These are phyloP conservation scores for Peltaster fructicola DNA, from an alignment of 2,329 filamentous ascomycete genomes.

Conservation along the genomic window DNA sequence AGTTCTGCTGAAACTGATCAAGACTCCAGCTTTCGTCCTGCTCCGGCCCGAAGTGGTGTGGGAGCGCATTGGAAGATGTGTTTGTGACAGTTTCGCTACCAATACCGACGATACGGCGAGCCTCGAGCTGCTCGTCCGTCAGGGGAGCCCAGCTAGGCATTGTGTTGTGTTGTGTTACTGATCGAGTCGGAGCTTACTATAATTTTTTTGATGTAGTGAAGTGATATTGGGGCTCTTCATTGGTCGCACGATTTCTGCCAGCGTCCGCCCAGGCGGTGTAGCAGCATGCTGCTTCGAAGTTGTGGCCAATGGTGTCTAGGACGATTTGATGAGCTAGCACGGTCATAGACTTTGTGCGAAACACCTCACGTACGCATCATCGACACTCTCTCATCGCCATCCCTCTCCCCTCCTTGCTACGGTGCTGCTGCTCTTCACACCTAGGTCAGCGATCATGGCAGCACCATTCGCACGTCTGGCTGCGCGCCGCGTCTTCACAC, in stretches of 20 bases:
- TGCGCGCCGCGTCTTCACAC: slow-evolving; percentile 48
- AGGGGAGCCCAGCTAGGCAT: slow-evolving; percentile 18
- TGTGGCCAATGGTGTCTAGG: no score
- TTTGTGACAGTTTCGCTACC: slow-evolving; percentile 82
- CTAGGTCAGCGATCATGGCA: slow-evolving; percentile 47
- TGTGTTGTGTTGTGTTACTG: slow-evolving; percentile 1
- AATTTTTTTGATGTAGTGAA: slow-evolving; percentile 1
- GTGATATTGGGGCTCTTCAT: neutral
- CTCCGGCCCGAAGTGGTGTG: slow-evolving; percentile 63
- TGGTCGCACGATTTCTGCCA: no score
- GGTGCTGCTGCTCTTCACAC: neutral
- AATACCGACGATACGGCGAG: slow-evolving; percentile 68
- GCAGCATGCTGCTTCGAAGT: no score
- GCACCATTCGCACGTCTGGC: slow-evolving; percentile 54
- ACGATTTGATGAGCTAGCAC: no score
- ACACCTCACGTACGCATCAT: slow-evolving; percentile 5
- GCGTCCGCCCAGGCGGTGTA: no score
- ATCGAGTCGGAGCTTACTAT: neutral
- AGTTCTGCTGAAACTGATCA: slow-evolving; percentile 51
- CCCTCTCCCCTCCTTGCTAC: slow-evolving; percentile 5
- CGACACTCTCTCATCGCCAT: slow-evolving; percentile 5
- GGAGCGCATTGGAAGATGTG: slow-evolving; percentile 79
- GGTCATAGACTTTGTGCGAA: no score
- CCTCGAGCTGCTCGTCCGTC: slow-evolving; percentile 39
- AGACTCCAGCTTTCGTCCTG: slow-evolving; percentile 73